Evolutionary conservation across 2,329 filamentous ascomycete genomes (phyloP).

Genomic region (Pyrenophora seminiperda): DNA sequence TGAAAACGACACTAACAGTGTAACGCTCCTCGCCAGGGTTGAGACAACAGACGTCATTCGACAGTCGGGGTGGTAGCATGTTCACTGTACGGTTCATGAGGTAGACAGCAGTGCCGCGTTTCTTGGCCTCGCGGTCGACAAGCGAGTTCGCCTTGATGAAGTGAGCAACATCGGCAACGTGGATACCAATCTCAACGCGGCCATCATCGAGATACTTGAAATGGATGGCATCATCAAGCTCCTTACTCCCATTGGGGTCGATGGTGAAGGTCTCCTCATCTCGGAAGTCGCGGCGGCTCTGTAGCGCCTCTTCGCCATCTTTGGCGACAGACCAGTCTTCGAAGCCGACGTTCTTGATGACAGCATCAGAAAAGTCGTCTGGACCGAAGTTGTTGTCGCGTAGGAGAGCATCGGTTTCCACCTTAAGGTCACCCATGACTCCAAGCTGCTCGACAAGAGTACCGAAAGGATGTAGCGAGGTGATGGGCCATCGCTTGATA

Average conservation of each 20-base stretch:
- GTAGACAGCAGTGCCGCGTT: conserved; percentile 94
- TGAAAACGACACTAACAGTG: conserved; percentile 91
- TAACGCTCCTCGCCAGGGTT: conserved; percentile 86
- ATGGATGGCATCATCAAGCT: conserved; percentile 91
- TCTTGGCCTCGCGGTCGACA: conserved; percentile 96
- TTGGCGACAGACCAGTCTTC: conserved; percentile 88
- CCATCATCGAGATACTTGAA: conserved; percentile 83
- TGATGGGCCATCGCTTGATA: conserved; percentile 99
- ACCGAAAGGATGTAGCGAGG: conserved; percentile 97
- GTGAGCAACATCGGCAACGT: conserved; percentile 93
- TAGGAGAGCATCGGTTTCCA: conserved; percentile 95
- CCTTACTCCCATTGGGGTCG: conserved; percentile 83
- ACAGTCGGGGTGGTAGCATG: conserved; percentile 84
- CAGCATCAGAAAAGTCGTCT: conserved; percentile 96
- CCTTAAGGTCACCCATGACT: conserved; percentile 95
- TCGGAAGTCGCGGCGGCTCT: conserved; percentile 86
- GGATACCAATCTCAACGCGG: conserved; percentile 90
- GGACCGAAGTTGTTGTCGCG: conserved; percentile 98
- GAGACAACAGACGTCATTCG: conserved; percentile 85
- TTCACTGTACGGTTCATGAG: conserved; percentile 87
- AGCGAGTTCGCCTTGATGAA: conserved; percentile 96
- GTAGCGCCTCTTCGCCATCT: conserved; percentile 76
- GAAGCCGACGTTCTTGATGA: conserved; percentile 87
- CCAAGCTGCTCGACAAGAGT: conserved; percentile 96
- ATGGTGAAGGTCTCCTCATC: conserved; percentile 88